A percentile compares a stretch with the other conserved stretches of the same genome.
These are phyloP conservation scores for Nadsonia commutata DNA, from an alignment of 1,139 yeast species.

Conservation along the genomic window DNA sequence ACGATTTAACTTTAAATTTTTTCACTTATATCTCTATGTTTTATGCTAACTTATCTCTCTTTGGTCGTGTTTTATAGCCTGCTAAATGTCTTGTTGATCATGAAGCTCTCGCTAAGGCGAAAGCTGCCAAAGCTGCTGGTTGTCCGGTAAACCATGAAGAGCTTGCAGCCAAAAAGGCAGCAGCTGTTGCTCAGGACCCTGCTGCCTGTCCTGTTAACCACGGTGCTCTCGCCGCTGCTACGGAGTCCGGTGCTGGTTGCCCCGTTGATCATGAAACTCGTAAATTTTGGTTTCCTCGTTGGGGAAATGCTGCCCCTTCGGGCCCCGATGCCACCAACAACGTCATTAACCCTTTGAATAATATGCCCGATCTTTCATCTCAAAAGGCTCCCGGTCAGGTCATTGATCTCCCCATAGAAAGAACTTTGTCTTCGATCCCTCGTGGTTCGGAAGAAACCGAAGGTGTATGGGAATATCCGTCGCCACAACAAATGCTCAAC, in stretches of 20 bases:
- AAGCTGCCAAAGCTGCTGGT: slow-evolving; percentile 15
- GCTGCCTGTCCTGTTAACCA: slow-evolving; percentile 35
- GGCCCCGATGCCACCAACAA: slow-evolving; percentile 20
- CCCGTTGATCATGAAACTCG: slow-evolving; percentile 22
- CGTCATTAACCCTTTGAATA: slow-evolving; percentile 55
- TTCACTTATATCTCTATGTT: too few species aligned
- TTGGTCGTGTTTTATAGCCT: slow-evolving; percentile 2
- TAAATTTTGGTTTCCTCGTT: slow-evolving; percentile 8
- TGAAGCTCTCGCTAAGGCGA: not conserved
- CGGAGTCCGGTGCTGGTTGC: slow-evolving; percentile 13
- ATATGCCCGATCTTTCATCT: slow-evolving; percentile 70
- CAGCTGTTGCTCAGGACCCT: slow-evolving; percentile 2
- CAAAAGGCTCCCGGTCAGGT: slow-evolving; percentile 71
- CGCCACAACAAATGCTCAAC: slow-evolving; percentile 96
- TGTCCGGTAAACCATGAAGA: slow-evolving; percentile 32
- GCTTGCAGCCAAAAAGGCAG: slow-evolving; percentile 9
- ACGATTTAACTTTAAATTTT: too few species aligned
- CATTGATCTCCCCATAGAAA: slow-evolving; percentile 60
- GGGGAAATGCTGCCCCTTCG: slow-evolving; percentile 11
- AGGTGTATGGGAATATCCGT: slow-evolving; percentile 95
- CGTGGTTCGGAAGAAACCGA: slow-evolving; percentile 51
- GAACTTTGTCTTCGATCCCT: slow-evolving; percentile 79
- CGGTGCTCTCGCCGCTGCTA: slow-evolving; percentile 13
- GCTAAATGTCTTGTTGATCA: slow-evolving; percentile 32
- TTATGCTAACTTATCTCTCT: not conserved